Percentiles rank a stretch among this genome's conserved stretches.
These are phyloP conservation scores for Cutaneotrichosporon sp. DNA, from an alignment of 1,284 basidiomycete genomes.

Conservation along the genomic window DNA sequence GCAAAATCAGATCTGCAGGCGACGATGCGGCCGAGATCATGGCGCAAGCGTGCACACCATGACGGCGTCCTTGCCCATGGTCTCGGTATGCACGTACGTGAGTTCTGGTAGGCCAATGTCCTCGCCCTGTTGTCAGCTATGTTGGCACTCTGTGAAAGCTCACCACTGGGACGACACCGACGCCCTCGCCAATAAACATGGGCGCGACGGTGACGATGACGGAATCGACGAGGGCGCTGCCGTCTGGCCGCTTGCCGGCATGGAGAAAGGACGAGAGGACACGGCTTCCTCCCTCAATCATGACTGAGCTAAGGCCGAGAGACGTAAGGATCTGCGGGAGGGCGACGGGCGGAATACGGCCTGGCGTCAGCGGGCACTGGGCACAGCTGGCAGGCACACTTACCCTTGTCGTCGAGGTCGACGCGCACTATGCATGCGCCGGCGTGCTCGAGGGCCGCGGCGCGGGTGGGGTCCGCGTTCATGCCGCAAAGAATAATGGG, in stretches of 20 bases:
- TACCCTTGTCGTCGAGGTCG: constrained; percentile 48
- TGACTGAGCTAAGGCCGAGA: constrained; percentile 65
- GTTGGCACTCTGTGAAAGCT: constrained; percentile 4
- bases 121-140: constrained; percentile 19
- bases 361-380: constrained; percentile 32
- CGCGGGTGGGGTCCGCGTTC: constrained; percentile 26
- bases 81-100: constrained; percentile 35
- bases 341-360: constrained; percentile 52
- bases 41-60: constrained; percentile 31
- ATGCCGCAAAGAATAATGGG: constrained; percentile 66
- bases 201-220: constrained; percentile 81
- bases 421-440: constrained; percentile 41
- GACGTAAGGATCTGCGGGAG: constrained; percentile 56
- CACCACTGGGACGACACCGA: constrained; percentile 51
- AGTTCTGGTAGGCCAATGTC: constrained; percentile 33
- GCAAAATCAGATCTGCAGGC: too few relatives aligned
- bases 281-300: constrained; percentile 90
- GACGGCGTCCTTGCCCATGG: constrained; percentile 46
- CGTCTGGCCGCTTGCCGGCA: constrained; percentile 30
- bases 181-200: constrained; percentile 67
- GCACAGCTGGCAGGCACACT: constrained; percentile 42
- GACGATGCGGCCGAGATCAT: neutral
- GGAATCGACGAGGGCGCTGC: constrained; percentile 57
- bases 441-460: constrained; percentile 35
- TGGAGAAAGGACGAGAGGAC: constrained; percentile 74